Evolutionary conservation across 192 early-diverging fungal species (phyloP), one percentile per base, ranked within the genome.

Genomic region (Coemansia sp.): DNA sequence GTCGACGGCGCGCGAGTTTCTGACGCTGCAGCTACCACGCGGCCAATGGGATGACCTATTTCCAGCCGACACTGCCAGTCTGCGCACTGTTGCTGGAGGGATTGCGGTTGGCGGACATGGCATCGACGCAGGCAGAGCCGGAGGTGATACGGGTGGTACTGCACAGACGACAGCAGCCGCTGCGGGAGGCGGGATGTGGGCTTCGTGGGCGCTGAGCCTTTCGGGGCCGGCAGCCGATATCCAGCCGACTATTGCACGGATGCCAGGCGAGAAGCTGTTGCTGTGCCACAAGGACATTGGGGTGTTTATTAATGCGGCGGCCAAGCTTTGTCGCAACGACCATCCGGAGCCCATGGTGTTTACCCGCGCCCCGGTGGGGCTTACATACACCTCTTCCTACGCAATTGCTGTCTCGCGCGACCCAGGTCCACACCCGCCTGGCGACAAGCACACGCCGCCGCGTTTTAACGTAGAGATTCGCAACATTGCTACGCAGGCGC

Each of bases 401-500:
- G 80, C 64, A 0, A 59, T 83, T 29, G 72, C 80, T 2, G 68
- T 75, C 4, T 75, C 71, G 24, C 36, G 36, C 10, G 63, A 70
- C 22, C 2, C 60, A 14, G 62, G 52, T 6, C 39, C 64, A 22
- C 36, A 20, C 19, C 8, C 60, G 31, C 25, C 29, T 51, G n/a
- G n/a, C 39, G 25, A 29, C 33, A 20, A 27, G 24, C 17, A 6
- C 23, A 11, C 60, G 25, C 19, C 42, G 9, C 52, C 52, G 22
- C n/a, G 25, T 25, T 68, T 70, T 36, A 83, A 89, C 36, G 87
- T 98, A 0, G 93, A 95, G 70, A 91, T 98, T 17, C 86, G 93
- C 67, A 94, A 92, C 54, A 88, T 97, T 53, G 89, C 84, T 51
- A 91, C 93, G 0, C 88, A 90, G 54, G 87, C 87, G 3, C 74